phyloP scores from a whole-genome alignment of 2,329 filamentous ascomycete genomes.

The Botryosphaeria dothidea region DNA sequence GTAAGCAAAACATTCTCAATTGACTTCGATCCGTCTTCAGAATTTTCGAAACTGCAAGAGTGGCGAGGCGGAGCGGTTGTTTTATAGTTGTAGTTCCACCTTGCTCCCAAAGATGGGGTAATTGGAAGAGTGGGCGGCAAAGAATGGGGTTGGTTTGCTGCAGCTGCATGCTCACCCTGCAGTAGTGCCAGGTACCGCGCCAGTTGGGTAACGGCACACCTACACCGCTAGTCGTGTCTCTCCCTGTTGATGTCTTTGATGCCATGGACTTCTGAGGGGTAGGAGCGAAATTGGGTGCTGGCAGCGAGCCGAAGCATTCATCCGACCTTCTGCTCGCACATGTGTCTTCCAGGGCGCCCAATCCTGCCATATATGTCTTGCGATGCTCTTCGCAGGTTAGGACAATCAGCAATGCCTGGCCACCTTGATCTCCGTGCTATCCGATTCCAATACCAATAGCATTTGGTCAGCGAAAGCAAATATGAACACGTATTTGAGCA shows the following conservation, averaged over 20 bases:
- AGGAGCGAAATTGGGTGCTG: too few species aligned
- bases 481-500: too few species aligned
- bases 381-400: too few species aligned
- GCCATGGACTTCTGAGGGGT: too few species aligned
- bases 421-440: too few species aligned
- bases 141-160: conserved; percentile 7
- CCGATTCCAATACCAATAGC: too few species aligned
- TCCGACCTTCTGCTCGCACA: too few species aligned
- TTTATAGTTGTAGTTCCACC: neutral
- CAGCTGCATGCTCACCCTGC: conserved; percentile 5
- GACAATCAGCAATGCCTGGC: too few species aligned
- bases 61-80: neutral
- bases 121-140: neutral
- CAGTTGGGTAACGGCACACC: neutral
- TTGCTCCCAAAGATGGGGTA: neutral
- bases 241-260: neutral
- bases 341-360: too few species aligned
- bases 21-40: neutral
- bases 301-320: too few species aligned
- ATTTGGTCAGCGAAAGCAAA: too few species aligned
- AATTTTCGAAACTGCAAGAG: neutral
- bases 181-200: conserved; percentile 14
- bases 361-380: too few species aligned
- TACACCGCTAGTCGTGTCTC: neutral
- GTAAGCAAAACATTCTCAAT: neutral